phyloP scores from a whole-genome alignment of 352 stramenopile species.

The Phytophthora litchii region DNA sequence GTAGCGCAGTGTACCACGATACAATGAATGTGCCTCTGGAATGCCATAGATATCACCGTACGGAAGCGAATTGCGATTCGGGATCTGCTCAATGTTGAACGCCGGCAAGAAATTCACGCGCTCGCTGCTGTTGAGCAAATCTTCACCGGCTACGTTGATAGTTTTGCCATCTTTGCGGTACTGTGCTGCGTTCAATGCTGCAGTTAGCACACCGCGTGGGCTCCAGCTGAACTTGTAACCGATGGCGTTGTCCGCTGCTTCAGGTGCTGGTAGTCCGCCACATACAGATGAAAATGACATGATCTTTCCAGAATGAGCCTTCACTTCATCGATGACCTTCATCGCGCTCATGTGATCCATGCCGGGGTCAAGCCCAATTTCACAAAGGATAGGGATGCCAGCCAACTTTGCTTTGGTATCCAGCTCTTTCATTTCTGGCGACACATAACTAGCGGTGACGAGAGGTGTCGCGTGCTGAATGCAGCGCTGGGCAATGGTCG shows the following conservation, averaged over 20 bases:
- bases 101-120: slow-evolving; percentile 88
- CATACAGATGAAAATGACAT: slow-evolving; percentile 94
- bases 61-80: slow-evolving; percentile 94
- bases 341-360: slow-evolving; percentile 98
- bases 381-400: slow-evolving; percentile 94
- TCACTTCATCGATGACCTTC: slow-evolving; percentile 96
- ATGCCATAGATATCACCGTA: slow-evolving; percentile 97
- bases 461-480: slow-evolving; percentile 88
- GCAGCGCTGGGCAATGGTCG: slow-evolving; percentile 86
- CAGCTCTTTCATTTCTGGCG: slow-evolving; percentile 91
- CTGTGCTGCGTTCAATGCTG: slow-evolving; percentile 90
- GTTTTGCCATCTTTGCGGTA: slow-evolving; percentile 89
- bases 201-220: slow-evolving; percentile 93
- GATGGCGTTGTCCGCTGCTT: slow-evolving; percentile 95
- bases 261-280: slow-evolving; percentile 93
- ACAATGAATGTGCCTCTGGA: slow-evolving; percentile 89
- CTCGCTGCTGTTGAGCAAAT: slow-evolving; percentile 89
- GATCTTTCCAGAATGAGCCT: slow-evolving; percentile 88
- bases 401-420: slow-evolving; percentile 70
- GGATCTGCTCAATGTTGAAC: slow-evolving; percentile 94
- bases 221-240: slow-evolving; percentile 98
- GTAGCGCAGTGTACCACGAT: slow-evolving; percentile 95
- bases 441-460: slow-evolving; percentile 97
- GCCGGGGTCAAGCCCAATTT: slow-evolving; percentile 95
- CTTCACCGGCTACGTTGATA: slow-evolving; percentile 84